A percentile compares a stretch with the other conserved stretches of the same genome.
These are phyloP conservation scores for Trypanosoma boissoni DNA, from an alignment of 208 protist genomes.

Conservation along the genomic window DNA sequence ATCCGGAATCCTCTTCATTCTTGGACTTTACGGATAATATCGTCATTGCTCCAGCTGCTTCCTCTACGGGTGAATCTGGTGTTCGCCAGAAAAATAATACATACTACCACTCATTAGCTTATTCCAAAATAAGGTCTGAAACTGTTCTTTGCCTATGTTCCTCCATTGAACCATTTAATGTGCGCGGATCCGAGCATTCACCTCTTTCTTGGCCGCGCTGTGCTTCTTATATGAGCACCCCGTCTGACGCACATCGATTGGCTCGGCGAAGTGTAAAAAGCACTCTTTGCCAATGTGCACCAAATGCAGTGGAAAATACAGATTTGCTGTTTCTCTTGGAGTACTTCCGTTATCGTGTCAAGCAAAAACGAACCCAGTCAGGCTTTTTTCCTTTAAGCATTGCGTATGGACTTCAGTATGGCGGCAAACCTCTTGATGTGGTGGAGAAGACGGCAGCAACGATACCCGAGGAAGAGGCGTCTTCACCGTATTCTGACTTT, in stretches of 20 bases:
- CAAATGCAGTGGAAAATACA: not conserved
- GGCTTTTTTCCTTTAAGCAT: conserved; percentile 28
- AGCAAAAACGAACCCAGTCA: not conserved
- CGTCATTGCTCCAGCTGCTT: conserved; percentile 23
- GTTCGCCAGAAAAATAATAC: conserved; percentile 3
- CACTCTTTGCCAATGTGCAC: conserved; percentile 1
- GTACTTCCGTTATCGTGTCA: conserved; percentile 15
- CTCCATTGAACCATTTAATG: conserved; percentile 31
- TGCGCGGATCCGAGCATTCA: conserved; percentile 7
- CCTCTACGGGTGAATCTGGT: not conserved
- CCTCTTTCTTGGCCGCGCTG: conserved; percentile 25
- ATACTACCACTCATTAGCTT: conserved; percentile 8
- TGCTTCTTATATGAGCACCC: not conserved
- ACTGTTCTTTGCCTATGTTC: conserved; percentile 21
- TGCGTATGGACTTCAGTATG: conserved; percentile 36
- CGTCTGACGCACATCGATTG: not conserved
- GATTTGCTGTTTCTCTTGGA: conserved; percentile 14
- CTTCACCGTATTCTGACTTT: not conserved
- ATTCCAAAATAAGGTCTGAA: conserved; percentile 21
- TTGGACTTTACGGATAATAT: conserved; percentile 47
- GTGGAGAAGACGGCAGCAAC: not conserved
- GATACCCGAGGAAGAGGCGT: not conserved
- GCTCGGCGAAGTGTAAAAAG: conserved; percentile 2
- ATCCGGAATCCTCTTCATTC: conserved; percentile 28
- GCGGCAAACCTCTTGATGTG: conserved; percentile 20